Evolutionary conservation across 2,329 filamentous ascomycete genomes (phyloP), one percentile per base, ranked within the genome.

Genomic region (Colletotrichum echinochloae): DNA sequence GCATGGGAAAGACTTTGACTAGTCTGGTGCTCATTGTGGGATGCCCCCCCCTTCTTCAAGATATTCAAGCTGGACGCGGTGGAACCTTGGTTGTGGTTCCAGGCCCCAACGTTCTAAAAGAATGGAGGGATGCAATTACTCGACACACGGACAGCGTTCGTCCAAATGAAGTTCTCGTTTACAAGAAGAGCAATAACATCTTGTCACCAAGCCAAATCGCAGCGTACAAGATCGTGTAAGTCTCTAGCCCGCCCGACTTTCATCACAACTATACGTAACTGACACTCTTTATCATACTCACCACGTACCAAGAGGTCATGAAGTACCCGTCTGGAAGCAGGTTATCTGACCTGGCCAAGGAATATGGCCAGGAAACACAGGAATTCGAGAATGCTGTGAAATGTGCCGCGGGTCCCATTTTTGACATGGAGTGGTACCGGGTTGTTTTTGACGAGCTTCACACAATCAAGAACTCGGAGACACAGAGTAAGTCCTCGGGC

Each of bases 1-100:
- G 90, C 0, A 78, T 91, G 1, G 90, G 90, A 0, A 92, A 92
- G 77, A 92, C 90, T 0, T 82, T 90, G 2, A 85, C 89, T 74
- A 76, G 75, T 3, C 49, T 82, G 5, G 79, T 79, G 1, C 78
- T 76, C 39, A 80, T 81, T 66, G 70, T 77, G 7, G 79, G 76
- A 1, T 81, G 77, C n/a, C 84, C 83, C 0, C 85, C 82, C 0
- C 74, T 79, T 0, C 66, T 81, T 16, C 81, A 84, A n/a, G 80
- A 85, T 5, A 57, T 54, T 0, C 35, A 54, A 0, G 68, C 74
- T 0, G 85, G 79, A 75, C 83, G 81, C 78, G 71, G 73, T 0
- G 73, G 74, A 0, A 83, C 81, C 0, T 59, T 83, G 4, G 66
- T 83, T 0, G 73, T 83, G 5, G 78, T 78, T 0, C 79, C 78